Conservation (phyloP, 2,329 filamentous ascomycete species). For the Ophiostoma sp. region DNA sequence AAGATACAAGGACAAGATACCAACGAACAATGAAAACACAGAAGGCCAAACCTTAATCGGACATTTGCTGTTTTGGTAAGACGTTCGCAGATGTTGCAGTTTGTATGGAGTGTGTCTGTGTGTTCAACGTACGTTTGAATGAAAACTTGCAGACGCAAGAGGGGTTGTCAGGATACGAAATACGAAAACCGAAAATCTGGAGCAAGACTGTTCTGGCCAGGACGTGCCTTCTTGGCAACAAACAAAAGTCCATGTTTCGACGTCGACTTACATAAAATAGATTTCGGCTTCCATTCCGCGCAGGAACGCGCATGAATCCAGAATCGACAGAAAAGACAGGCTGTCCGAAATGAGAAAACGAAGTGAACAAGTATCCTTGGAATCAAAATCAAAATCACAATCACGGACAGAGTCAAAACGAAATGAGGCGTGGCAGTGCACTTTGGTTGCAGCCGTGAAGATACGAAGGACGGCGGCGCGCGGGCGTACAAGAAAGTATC, state of each 20-base stretch:
- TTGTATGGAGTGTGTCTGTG: background rate
- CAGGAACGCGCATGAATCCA: background rate
- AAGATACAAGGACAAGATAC: background rate
- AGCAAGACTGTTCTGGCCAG: background rate
- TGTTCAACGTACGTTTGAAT: too few relatives aligned
- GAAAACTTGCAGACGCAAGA: too few relatives aligned
- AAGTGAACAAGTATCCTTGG: background rate
- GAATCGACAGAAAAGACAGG: background rate
- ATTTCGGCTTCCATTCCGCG: background rate
- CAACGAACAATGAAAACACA: background rate
- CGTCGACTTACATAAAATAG: background rate
- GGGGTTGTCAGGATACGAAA: background rate
- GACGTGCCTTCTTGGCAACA: background rate
- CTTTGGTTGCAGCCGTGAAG: background rate
- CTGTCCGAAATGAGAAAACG: background rate
- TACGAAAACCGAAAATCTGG: background rate
- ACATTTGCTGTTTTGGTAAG: conserved; percentile 1
- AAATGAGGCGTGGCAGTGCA: conserved; percentile 19
- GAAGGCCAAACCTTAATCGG: conserved; percentile 7
- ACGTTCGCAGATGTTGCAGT: background rate
- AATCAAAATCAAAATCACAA: background rate
- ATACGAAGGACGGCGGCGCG: background rate
- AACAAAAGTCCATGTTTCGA: background rate
- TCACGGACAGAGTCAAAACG: background rate
- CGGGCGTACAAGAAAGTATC: background rate